Evolutionary conservation across 2,329 filamentous ascomycete species (phyloP).

Genomic region (Neoscytalidium dimidiatum): DNA sequence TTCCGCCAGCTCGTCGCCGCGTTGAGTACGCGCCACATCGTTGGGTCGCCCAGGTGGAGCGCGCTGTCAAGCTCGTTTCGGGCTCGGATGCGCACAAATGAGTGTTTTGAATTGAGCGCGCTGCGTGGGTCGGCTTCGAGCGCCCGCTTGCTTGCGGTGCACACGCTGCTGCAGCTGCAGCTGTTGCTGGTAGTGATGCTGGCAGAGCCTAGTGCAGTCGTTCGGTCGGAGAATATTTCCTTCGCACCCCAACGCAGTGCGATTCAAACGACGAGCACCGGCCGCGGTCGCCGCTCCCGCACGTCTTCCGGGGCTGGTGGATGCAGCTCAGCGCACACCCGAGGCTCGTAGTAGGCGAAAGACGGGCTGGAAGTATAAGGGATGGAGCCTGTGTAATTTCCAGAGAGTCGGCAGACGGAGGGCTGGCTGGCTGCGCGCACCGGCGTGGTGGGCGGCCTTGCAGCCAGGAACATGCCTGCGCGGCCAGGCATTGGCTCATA

Average conservation of each 20-base stretch:
- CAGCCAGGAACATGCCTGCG: conserved; percentile 18
- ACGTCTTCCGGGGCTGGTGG: background rate
- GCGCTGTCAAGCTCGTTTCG: conserved; percentile 4
- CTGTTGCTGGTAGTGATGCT: too few relatives aligned
- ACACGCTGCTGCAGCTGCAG: too few relatives aligned
- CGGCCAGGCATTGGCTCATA: conserved; percentile 3
- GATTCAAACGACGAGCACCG: background rate
- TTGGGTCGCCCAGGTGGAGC: conserved; percentile 7
- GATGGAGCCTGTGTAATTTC: conserved; percentile 17
- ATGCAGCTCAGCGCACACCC: background rate
- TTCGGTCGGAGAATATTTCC: background rate
- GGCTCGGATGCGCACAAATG: conserved; percentile 1
- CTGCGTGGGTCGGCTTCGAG: conserved; percentile 5
- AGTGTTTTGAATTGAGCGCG: conserved; percentile 15
- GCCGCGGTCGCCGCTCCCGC: conserved; percentile 7
- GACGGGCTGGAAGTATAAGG: conserved; percentile 12
- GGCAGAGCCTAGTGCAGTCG: background rate
- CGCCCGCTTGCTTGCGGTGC: background rate
- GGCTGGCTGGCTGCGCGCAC: conserved; percentile 7
- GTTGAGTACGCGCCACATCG: background rate
- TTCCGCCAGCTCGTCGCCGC: background rate
- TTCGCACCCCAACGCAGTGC: background rate
- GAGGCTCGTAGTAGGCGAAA: background rate
- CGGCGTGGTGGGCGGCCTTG: conserved; percentile 12
- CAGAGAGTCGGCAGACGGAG: background rate